Conservation (phyloP, 2,329 filamentous ascomycete genomes). For the Epichloe gansuensis region DNA sequence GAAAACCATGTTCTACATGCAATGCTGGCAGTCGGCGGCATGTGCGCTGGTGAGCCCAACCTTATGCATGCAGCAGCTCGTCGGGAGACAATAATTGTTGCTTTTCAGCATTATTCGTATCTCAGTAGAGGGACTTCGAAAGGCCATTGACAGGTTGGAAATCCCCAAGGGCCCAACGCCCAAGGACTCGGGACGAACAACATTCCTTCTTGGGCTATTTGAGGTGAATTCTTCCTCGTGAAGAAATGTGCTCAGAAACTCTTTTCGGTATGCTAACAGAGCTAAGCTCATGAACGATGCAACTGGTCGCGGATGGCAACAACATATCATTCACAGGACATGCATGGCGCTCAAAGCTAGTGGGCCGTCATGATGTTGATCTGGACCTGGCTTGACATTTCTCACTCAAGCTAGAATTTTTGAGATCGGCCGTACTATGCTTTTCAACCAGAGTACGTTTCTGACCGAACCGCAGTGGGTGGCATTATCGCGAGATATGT, state of each 20-base stretch:
- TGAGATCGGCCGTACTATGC: slow-evolving; percentile 20
- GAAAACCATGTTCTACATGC: slow-evolving; percentile 14
- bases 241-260: neutral
- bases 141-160: slow-evolving; percentile 6
- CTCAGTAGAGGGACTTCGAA: slow-evolving; percentile 14
- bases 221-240: slow-evolving; percentile 15
- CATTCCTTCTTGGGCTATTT: slow-evolving; percentile 21
- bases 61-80: neutral
- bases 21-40: slow-evolving; percentile 16
- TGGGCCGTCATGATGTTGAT: slow-evolving; percentile 2
- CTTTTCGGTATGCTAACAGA: neutral
- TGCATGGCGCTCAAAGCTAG: slow-evolving; percentile 2
- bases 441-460: slow-evolving; percentile 15
- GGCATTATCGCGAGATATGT: slow-evolving; percentile 1
- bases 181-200: slow-evolving; percentile 10
- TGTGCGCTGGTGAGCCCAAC: neutral
- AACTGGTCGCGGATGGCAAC: slow-evolving; percentile 5
- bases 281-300: slow-evolving; percentile 5
- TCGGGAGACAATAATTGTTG: slow-evolving; percentile 4
- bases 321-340: slow-evolving; percentile 6
- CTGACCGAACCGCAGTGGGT: slow-evolving; percentile 15
- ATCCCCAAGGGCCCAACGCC: neutral
- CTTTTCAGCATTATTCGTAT: slow-evolving; percentile 15
- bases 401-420: slow-evolving; percentile 15
- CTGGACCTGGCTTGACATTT: slow-evolving; percentile 4